A percentile compares a stretch with the other conserved stretches of the same genome.
Evolutionary conservation across 1,139 yeast species (phyloP).

Genomic region (Suhomyces kunorum): DNA sequence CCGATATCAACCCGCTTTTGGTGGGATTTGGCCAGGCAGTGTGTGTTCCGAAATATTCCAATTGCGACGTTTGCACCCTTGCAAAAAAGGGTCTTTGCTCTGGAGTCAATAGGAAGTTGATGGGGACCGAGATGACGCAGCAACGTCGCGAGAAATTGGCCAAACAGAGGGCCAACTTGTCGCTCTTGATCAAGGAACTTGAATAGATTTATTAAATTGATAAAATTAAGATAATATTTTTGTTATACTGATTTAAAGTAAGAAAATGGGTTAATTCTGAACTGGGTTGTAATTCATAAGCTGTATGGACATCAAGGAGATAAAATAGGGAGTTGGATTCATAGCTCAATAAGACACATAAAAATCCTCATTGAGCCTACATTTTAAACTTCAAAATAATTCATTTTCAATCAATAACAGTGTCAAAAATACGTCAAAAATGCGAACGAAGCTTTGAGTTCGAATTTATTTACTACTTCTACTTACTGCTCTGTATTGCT

Average conservation of each 20-base stretch:
- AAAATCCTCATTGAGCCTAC: no score
- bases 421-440: no score
- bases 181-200: constrained; percentile 7
- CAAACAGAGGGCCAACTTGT: constrained; percentile 39
- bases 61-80: constrained; percentile 75
- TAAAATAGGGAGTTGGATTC: no score
- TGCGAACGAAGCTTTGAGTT: no score
- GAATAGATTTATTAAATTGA: background rate
- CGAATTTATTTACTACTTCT: no score
- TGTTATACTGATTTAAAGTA: background rate
- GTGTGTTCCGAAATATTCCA: constrained; percentile 70
- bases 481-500: no score
- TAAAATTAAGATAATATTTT: background rate
- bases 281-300: no score
- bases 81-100: constrained; percentile 54
- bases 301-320: no score
- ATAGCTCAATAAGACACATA: no score
- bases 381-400: no score
- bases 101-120: constrained; percentile 47
- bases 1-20: constrained; percentile 76
- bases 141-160: constrained; percentile 34
- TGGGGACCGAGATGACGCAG: constrained; percentile 34
- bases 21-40: constrained; percentile 95
- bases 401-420: no score
- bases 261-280: no score